phyloP scores from a whole-genome alignment of 257 asterid species.

The Osmanthus fragrans region DNA sequence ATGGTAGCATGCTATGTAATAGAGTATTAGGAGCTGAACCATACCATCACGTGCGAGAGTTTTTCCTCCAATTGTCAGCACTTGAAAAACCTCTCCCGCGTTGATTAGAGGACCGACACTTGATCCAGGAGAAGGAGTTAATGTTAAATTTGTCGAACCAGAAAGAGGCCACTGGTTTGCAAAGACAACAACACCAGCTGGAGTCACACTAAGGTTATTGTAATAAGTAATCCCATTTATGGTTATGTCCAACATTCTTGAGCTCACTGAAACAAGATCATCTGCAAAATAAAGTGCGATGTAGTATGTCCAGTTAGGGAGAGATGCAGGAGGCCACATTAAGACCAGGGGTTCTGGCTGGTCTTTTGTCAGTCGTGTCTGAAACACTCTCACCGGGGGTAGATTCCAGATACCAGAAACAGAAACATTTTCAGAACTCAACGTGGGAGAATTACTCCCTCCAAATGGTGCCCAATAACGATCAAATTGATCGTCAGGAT shows the following conservation, averaged over 20 bases:
- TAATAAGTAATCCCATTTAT: slow-evolving; percentile 66
- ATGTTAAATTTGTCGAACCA: slow-evolving; percentile 68
- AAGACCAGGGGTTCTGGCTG: slow-evolving; percentile 53
- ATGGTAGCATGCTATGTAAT: background rate
- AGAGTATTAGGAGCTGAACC: background rate
- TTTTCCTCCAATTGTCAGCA: slow-evolving; percentile 64
- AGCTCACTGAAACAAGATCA: slow-evolving; percentile 47
- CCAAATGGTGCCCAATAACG: slow-evolving; percentile 87
- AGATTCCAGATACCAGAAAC: slow-evolving; percentile 89
- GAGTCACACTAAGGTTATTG: slow-evolving; percentile 53
- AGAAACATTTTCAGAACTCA: slow-evolving; percentile 40
- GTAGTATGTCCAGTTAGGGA: slow-evolving; percentile 49
- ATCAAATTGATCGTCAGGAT: slow-evolving; percentile 80
- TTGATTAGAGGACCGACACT: slow-evolving; percentile 73
- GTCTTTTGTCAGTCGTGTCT: slow-evolving; percentile 43
- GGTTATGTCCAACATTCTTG: slow-evolving; percentile 57
- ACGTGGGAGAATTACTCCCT: slow-evolving; percentile 39
- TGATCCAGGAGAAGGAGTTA: slow-evolving; percentile 67
- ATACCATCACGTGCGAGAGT: slow-evolving; percentile 84
- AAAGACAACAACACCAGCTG: slow-evolving; percentile 67
- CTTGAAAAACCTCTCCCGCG: slow-evolving; percentile 80
- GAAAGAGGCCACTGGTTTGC: slow-evolving; percentile 75
- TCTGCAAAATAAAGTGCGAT: slow-evolving; percentile 82
- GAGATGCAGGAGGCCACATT: slow-evolving; percentile 68
- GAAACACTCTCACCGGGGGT: slow-evolving; percentile 75